These are phyloP conservation scores for Tulasnella sp. DNA, from an alignment of 768 basidiomycete genomes.

Conservation along the genomic window DNA sequence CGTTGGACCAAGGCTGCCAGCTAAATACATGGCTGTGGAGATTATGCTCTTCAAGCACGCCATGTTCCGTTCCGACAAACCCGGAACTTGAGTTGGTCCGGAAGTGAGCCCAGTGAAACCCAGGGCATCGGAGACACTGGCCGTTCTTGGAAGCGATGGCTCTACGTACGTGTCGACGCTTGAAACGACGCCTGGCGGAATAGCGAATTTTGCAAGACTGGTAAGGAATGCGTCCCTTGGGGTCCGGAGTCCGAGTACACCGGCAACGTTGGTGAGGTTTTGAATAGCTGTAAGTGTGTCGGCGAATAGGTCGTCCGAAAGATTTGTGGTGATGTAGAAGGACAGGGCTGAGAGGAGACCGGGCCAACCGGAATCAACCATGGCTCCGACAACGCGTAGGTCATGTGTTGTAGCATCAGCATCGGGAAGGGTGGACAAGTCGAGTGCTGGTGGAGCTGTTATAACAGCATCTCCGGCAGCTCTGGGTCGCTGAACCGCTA, in stretches of 20 bases:
- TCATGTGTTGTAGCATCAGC: constrained; percentile 49
- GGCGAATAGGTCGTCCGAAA: constrained; percentile 86
- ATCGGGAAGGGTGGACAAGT: constrained; percentile 46
- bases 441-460: constrained; percentile 66
- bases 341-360: constrained; percentile 84
- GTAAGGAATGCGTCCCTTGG: constrained; percentile 92
- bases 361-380: constrained; percentile 87
- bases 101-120: constrained; percentile 42
- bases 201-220: constrained; percentile 80
- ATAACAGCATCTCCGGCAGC: constrained; percentile 55
- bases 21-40: constrained; percentile 67
- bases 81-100: constrained; percentile 48
- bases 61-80: constrained; percentile 81
- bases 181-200: constrained; percentile 84
- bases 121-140: constrained; percentile 47
- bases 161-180: constrained; percentile 58
- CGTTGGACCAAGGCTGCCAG: constrained; percentile 76
- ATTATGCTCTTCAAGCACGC: constrained; percentile 82
- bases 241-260: constrained; percentile 76
- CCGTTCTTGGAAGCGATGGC: constrained; percentile 53
- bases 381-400: constrained; percentile 58
- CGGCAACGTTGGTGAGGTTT: constrained; percentile 77
- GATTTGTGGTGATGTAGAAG: constrained; percentile 80
- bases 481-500: constrained; percentile 58
- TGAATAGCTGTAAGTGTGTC: constrained; percentile 78